phyloP scores from a whole-genome alignment of 2,329 filamentous ascomycete genomes.

The Fusarium sambucinum region DNA sequence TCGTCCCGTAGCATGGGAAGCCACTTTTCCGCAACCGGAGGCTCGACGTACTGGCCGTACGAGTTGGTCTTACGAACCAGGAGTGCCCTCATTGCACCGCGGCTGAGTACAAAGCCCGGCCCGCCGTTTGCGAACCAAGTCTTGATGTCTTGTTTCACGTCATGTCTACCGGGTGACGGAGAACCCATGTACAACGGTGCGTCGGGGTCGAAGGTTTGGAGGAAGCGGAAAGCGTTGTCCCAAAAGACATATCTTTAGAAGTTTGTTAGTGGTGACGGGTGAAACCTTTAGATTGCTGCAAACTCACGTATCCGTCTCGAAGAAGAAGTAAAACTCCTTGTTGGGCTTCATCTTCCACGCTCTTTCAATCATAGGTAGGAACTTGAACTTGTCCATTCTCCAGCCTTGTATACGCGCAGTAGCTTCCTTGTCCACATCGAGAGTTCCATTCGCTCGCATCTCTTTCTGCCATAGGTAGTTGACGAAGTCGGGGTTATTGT shows the following conservation, averaged over 20 bases:
- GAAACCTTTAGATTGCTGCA: neutral
- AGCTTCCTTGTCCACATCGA: slow-evolving; percentile 49
- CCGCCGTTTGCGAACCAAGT: slow-evolving; percentile 64
- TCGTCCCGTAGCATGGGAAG: slow-evolving; percentile 58
- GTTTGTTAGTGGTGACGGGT: slow-evolving; percentile 8
- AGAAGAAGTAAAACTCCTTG: slow-evolving; percentile 68
- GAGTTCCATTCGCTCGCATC: slow-evolving; percentile 51
- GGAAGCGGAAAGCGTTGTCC: slow-evolving; percentile 62
- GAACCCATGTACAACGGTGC: slow-evolving; percentile 63
- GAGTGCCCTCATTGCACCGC: slow-evolving; percentile 59
- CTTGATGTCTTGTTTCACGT: slow-evolving; percentile 48
- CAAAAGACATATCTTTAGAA: slow-evolving; percentile 46
- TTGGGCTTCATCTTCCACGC: slow-evolving; percentile 61
- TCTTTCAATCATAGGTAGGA: slow-evolving; percentile 66
- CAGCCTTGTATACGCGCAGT: slow-evolving; percentile 58
- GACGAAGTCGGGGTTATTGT: slow-evolving; percentile 54
- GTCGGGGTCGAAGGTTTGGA: slow-evolving; percentile 61
- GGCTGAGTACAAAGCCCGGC: slow-evolving; percentile 60
- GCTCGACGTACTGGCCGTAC: slow-evolving; percentile 55
- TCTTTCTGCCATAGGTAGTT: slow-evolving; percentile 57
- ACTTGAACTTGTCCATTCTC: slow-evolving; percentile 69
- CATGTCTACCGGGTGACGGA: slow-evolving; percentile 56
- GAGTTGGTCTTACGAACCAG: slow-evolving; percentile 50
- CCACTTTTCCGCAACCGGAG: slow-evolving; percentile 56
- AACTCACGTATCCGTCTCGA: slow-evolving; percentile 67